Evolutionary conservation across 768 basidiomycete species (phyloP).

Genomic region (Boletales sp.): DNA sequence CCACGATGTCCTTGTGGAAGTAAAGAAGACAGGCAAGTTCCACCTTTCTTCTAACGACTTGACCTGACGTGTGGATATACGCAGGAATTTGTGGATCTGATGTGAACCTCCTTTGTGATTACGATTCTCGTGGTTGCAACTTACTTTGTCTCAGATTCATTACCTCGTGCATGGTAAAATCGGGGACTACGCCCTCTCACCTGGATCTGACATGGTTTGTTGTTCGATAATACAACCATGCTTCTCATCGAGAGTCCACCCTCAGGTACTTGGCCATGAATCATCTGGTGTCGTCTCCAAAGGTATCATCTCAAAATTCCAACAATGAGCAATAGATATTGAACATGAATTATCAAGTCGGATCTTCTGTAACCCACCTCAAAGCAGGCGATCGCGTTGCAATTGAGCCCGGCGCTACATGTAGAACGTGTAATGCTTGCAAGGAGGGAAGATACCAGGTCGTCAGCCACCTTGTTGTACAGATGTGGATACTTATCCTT

Average conservation of each 20-base stretch:
- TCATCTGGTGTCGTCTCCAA: slow-evolving; percentile 76
- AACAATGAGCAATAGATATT: background rate
- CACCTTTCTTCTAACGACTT: slow-evolving; percentile 1
- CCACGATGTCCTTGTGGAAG: slow-evolving; percentile 80
- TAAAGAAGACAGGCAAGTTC: slow-evolving; percentile 85
- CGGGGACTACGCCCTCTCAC: slow-evolving; percentile 73
- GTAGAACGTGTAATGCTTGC: slow-evolving; percentile 80
- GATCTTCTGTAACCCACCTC: slow-evolving; percentile 68
- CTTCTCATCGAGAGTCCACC: background rate
- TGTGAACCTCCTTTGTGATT: slow-evolving; percentile 37
- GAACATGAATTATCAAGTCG: slow-evolving; percentile 45
- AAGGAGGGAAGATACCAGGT: slow-evolving; percentile 84
- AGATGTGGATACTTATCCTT: background rate
- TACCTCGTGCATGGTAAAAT: slow-evolving; percentile 78
- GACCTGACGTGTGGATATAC: slow-evolving; percentile 9
- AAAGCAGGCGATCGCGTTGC: slow-evolving; percentile 86
- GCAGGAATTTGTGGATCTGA: slow-evolving; percentile 91
- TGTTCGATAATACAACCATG: background rate
- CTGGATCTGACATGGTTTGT: slow-evolving; percentile 62
- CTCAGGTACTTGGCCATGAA: slow-evolving; percentile 92
- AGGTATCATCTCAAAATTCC: slow-evolving; percentile 35
- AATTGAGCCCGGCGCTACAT: slow-evolving; percentile 87
- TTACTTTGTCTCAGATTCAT: slow-evolving; percentile 52
- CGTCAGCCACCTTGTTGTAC: slow-evolving; percentile 10
- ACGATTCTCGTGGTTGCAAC: background rate